Evolutionary conservation across 2,329 filamentous ascomycete genomes (phyloP).

Genomic region (Hypomyces perniciosus): DNA sequence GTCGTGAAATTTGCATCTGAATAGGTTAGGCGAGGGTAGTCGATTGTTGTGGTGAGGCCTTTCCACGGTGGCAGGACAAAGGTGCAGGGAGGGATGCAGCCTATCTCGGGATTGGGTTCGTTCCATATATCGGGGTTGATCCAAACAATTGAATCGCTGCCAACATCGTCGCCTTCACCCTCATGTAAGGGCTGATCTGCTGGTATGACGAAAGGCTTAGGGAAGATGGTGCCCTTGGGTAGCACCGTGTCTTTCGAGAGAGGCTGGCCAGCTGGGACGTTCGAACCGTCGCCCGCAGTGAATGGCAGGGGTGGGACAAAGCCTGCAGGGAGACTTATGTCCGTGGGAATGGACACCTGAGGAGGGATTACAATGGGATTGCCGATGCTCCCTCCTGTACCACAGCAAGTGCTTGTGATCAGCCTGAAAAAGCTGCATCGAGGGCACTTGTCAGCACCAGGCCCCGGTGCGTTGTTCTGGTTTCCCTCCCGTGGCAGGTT

Average conservation of each 20-base stretch:
- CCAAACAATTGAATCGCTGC: slow-evolving; percentile 10
- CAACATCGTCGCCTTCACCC: background rate
- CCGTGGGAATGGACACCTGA: background rate
- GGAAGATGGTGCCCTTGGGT: background rate
- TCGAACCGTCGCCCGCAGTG: background rate
- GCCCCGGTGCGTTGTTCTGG: background rate
- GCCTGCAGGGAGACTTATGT: background rate
- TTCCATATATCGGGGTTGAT: slow-evolving; percentile 25
- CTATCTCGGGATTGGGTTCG: slow-evolving; percentile 23
- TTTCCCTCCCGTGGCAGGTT: background rate
- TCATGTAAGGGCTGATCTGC: background rate
- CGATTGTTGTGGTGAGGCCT: slow-evolving; percentile 21
- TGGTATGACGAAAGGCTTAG: background rate
- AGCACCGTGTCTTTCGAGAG: background rate
- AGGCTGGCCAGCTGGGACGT: background rate
- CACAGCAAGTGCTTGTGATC: background rate
- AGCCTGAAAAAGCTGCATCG: background rate
- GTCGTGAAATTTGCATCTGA: slow-evolving; percentile 25
- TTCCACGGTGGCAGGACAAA: slow-evolving; percentile 24
- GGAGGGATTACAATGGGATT: background rate
- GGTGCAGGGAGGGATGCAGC: slow-evolving; percentile 23
- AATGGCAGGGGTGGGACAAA: background rate
- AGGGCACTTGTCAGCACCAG: background rate
- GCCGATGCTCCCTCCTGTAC: background rate
- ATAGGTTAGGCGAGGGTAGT: slow-evolving; percentile 27